These are phyloP conservation scores for Schizophyllum commune DNA, from an alignment of 1,284 basidiomycete genomes.

Conservation along the genomic window DNA sequence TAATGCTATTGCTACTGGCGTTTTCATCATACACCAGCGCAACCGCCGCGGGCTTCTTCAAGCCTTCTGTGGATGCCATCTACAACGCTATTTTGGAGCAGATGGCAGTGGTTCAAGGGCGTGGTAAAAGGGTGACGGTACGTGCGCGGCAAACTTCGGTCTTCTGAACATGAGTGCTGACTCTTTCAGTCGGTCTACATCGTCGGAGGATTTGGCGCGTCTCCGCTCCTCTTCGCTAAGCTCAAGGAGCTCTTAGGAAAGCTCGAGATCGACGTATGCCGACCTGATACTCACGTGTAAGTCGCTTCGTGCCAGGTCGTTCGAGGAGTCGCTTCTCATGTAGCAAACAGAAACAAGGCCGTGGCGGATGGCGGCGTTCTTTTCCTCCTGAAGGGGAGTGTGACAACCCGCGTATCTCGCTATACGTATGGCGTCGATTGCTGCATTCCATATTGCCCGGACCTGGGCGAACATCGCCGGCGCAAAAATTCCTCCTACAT, in stretches of 20 bases:
- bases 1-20: too few relatives aligned
- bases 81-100: not conserved
- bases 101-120: not conserved
- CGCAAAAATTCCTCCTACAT: not conserved
- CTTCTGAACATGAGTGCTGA: too few relatives aligned
- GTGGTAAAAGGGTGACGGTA: not conserved
- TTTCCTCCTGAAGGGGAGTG: not conserved
- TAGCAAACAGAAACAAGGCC: not conserved
- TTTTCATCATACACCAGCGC: too few relatives aligned
- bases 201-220: conserved; percentile 41
- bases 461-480: not conserved
- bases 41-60: not conserved
- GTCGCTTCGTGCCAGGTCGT: not conserved
- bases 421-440: not conserved
- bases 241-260: conserved; percentile 26
- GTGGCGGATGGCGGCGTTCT: not conserved
- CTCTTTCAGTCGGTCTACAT: conserved; percentile 30
- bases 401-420: not conserved
- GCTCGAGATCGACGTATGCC: conserved; percentile 21
- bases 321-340: not conserved
- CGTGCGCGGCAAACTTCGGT: too few relatives aligned
- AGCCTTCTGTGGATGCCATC: not conserved
- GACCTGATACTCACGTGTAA: conserved; percentile 33
- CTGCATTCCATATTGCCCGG: too few relatives aligned
- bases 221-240: conserved; percentile 26